Percentiles rank a stretch among this genome's conserved stretches.
Conservation (phyloP, 345 rosid genomes). For the Linum tenue region DNA sequence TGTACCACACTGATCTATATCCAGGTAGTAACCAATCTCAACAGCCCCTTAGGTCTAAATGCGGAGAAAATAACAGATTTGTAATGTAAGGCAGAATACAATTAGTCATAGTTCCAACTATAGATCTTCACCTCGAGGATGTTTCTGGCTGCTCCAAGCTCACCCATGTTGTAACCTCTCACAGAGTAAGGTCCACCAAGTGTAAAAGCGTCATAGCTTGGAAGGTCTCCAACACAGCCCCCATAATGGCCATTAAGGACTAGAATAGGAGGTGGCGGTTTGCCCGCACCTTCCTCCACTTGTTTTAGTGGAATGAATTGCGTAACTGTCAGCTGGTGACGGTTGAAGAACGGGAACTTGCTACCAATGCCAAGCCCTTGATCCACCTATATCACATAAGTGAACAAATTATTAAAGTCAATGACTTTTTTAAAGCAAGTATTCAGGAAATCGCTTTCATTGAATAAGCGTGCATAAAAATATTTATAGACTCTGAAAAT, state of each 20-base stretch:
- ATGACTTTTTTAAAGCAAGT: no score
- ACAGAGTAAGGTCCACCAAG: conserved; percentile 99
- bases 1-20: no score
- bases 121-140: conserved; percentile 60
- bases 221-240: conserved; percentile 96
- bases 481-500: background rate
- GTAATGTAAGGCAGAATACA: no score
- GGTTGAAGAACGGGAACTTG: conserved; percentile 93
- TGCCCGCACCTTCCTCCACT: conserved; percentile 81
- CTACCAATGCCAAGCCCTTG: conserved; percentile 97
- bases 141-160: conserved; percentile 86
- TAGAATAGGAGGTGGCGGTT: conserved; percentile 79
- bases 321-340: conserved; percentile 82
- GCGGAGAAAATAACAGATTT: no score
- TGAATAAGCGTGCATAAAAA: background rate
- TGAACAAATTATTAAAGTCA: background rate
- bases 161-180: conserved; percentile 99
- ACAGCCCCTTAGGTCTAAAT: no score
- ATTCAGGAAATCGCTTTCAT: no score
- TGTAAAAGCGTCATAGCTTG: conserved; percentile 92
- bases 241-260: conserved; percentile 99
- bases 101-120: background rate
- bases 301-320: conserved; percentile 71
- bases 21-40: no score
- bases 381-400: conserved; percentile 55